Evolutionary conservation across 306 rosid genomes (phyloP), one percentile per base, ranked within the genome.

Genomic region (Pyrus communis): DNA sequence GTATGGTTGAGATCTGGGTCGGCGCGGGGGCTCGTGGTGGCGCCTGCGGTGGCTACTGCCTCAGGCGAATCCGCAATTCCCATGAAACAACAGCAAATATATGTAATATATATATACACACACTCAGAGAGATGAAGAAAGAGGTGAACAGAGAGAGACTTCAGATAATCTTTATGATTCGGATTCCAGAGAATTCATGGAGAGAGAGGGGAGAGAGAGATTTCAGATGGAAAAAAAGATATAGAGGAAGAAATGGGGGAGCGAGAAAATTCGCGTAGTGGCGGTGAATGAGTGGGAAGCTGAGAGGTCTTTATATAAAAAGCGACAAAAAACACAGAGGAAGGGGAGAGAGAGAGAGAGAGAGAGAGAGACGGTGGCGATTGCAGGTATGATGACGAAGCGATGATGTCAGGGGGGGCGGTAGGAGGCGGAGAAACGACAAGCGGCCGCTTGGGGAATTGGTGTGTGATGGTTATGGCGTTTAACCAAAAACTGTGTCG

Each of bases 51-150:
- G 82, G 64, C 78, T 21, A 60, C 58, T 43, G 69, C 75, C 27
- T 87, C 85, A 30, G 83, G 62, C 78, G 85, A 52, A 72, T 84
- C 86, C 42, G 90, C 35, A 80, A 79, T 82, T 84, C 86, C 91
- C 99, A 91, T 96, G 13, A 71, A 54, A 51, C 58, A 52, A 65
- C 14, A 59, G 55, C 49, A 60, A 35, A 18, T 21, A 57, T 6
- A 4, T 19, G 69, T 21, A 12, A 46, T 13, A 0, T 61, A 27
- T 61, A 61, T 13, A 11, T 23, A 23, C 14, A 13, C 28, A 14
- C 13, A 25, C 33, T 5, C 3, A 55, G 54, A 45, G 13, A 57
- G 61, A 31, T 8, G 11, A 15, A 21, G 28, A 67, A 33, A 11
- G 38, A 38, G 27, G 35, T 21, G 18, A 28, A 49, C 9, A 25